Base-by-base conservation (phyloP, 257 asterid genomes). In the Lycium ferocissimum region DNA sequence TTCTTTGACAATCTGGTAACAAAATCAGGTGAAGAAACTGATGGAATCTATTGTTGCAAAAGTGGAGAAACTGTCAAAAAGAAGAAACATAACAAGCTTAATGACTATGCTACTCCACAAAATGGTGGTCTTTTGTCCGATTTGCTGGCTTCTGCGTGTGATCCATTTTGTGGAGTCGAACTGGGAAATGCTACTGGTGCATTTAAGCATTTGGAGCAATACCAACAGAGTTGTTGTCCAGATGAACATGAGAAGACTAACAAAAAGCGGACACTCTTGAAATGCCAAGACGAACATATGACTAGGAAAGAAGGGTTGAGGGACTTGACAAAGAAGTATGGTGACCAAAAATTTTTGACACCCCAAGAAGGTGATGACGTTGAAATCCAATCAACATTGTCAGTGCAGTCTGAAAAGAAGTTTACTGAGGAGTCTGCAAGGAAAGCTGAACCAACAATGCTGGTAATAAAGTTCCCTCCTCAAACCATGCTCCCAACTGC, bases 271-370 rank as follows among this genome's bases (percentile, higher is more conserved):
- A 59, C n/a, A 0, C 81, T 85, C 40, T 22, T 56, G 3, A 83
- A 57, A 38, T 15, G 40, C 61, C 71, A 35, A 22, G 62, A 70
- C 33, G 8, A 79, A 47, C 9, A 22, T 54, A 26, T 11, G 83
- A 80, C 40, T 82, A 84, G 35, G 15, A 63, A 20, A 81, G 70
- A 47, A 20, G 79, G 43, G 80, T 22, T 49, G 85, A 72, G 47
- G 22, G 83, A 61, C 65, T 35, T 61, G 83, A 40, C 83, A 3
- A 35, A 81, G 70, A 45, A 58, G 15, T 61, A 53, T 33, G 47
- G 58, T n/a, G 56, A 81, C 14, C 82, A 47, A 49, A 70, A 61
- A 51, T 1, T 11, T 62, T 47, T 45, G 65, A 71, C 54, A 71
- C 66, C 1, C 63, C 83, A 57, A 35, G 84, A 79, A 13, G 88